These are phyloP conservation scores for Globisporangium echinulatum DNA, from an alignment of 352 stramenopile species.

Conservation along the genomic window DNA sequence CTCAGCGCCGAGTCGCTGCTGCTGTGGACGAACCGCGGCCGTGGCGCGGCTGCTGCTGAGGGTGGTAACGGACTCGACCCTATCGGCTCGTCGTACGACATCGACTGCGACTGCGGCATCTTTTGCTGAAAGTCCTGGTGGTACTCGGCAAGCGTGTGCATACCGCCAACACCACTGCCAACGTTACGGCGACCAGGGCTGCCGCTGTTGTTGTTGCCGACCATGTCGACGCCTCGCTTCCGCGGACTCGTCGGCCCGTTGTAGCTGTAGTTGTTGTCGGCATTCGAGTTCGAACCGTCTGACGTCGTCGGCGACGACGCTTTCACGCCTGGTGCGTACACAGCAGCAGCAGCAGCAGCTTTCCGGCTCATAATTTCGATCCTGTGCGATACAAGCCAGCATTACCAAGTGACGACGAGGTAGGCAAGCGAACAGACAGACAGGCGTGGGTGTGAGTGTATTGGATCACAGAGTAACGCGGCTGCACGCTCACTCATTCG, in stretches of 20 bases:
- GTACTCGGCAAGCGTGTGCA: conserved; percentile 27
- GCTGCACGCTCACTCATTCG: too few species aligned
- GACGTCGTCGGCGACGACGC: conserved; percentile 64
- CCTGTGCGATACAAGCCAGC: conserved; percentile 14
- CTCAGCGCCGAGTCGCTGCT: conserved; percentile 13
- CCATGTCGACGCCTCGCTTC: conserved; percentile 8
- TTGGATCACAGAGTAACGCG: too few species aligned
- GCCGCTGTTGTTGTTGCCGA: conserved; percentile 45
- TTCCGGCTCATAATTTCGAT: conserved; percentile 78
- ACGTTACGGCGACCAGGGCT: conserved; percentile 22
- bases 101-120: conserved; percentile 9
- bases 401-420: not conserved
- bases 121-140: conserved; percentile 32
- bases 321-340: conserved; percentile 19
- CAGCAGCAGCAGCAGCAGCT: conserved; percentile 18
- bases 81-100: conserved; percentile 6
- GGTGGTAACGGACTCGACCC: not conserved
- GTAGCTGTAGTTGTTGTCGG: conserved; percentile 64
- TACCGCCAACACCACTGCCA: conserved; percentile 15
- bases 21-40: conserved; percentile 6
- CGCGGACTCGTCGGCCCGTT: conserved; percentile 25
- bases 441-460: too few species aligned
- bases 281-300: conserved; percentile 70
- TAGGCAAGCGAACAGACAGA: too few species aligned
- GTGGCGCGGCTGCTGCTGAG: conserved; percentile 1